Base-by-base conservation (phyloP, 2,329 filamentous ascomycete genomes). In the Stachybotrys chartarum region DNA sequence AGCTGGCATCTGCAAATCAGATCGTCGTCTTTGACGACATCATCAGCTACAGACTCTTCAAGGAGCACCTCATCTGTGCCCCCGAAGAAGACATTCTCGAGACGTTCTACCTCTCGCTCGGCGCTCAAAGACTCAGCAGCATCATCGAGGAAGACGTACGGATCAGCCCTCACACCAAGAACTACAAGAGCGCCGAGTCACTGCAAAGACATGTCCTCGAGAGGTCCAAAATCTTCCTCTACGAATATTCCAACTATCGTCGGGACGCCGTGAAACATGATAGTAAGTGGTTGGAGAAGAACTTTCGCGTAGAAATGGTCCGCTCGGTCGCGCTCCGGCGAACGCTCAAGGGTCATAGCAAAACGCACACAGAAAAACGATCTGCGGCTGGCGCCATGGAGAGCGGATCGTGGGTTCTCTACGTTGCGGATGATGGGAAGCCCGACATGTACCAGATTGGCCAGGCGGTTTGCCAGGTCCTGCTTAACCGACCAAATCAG, bases 401-500 rank as follows among this genome's bases (percentile, higher is more conserved):
- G 30, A 72, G 73, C 16, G 74, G 74, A 17, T 79, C 82, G 16
- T 87, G 82, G 67, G 80, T 85, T 5, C 74, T 97, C n/a, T 95
- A 87, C 65, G 84, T 97, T 44, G 86, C 87, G 4, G 82, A 85
- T 10, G 81, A 78, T 32, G 71, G 78, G 1, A 82, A 83, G 57
- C 87, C 84, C 32, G 91, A 97, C 66, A 83, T 95, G 67, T 97
- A 96, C 68, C 91, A 99, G 72, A 86, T 99, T 60, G 94, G 91
- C 56, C 88, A 92, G 63, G 90, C 90, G 30, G 79, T 99, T 50
- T 91, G 93, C 59, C 85, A 87, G 64, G 75, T 96, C 53, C 78
- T 99, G 44, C 78, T 99, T 51, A 83, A 84, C 53, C 83, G 91
- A 24, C 91, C 93, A 7, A 93, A 90, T 60, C 89, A 96, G 64